Percentiles rank a stretch among this genome's conserved stretches.
Evolutionary conservation across 2,329 filamentous ascomycete species (phyloP).

Genomic region (Curvularia sp.): DNA sequence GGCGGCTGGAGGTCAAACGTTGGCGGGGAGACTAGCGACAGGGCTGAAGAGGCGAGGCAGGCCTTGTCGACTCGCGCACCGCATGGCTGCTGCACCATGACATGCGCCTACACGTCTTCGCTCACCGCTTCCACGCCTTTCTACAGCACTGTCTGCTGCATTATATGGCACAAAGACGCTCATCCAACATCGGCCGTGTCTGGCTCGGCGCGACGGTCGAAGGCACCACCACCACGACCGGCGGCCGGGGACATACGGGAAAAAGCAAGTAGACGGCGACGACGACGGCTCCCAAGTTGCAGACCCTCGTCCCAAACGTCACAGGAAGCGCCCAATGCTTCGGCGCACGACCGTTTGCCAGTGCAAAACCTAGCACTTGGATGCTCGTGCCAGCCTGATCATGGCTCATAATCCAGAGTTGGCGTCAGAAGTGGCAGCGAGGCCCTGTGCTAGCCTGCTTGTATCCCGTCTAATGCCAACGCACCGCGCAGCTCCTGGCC

Average conservation of each 20-base stretch:
- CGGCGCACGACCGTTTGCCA: conserved; percentile 34
- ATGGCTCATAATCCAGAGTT: conserved; percentile 30
- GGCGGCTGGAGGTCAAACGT: conserved; percentile 37
- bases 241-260: conserved; percentile 19
- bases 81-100: conserved; percentile 40
- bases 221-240: background rate
- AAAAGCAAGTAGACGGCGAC: conserved; percentile 19
- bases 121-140: conserved; percentile 30
- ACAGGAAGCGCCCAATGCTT: conserved; percentile 38
- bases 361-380: conserved; percentile 27
- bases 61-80: conserved; percentile 26
- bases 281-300: conserved; percentile 14
- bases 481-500: conserved; percentile 47
- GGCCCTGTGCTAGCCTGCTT: conserved; percentile 29
- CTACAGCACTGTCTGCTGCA: background rate
- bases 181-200: background rate
- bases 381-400: conserved; percentile 31
- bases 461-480: conserved; percentile 39
- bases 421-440: conserved; percentile 39
- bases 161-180: background rate
- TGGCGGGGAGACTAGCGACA: conserved; percentile 30
- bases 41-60: conserved; percentile 25
- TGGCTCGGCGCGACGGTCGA: background rate
- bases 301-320: conserved; percentile 35
- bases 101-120: conserved; percentile 38